Evolutionary conservation across 2,329 filamentous ascomycete species (phyloP), one percentile per base, ranked within the genome.

Genomic region (Fusarium compactum): DNA sequence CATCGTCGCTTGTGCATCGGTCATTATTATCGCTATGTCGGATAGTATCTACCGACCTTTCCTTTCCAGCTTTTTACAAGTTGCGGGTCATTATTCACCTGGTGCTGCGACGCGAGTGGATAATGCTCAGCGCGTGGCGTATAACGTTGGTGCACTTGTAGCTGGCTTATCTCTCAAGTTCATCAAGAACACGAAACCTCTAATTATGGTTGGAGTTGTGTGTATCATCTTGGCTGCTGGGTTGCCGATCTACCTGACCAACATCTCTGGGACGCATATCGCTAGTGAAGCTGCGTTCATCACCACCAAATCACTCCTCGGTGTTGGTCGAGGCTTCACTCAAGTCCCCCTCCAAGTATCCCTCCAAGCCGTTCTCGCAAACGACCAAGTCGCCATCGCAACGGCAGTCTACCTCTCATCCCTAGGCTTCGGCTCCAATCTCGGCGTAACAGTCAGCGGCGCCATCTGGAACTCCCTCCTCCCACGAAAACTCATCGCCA

Each of bases 391-490:
- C 0, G 69, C 68, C 4, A 60, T 71, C 3, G 69, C 69, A 0
- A 71, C 69, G 1, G 69, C 69, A 0, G 69, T 72, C 0, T 72
- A 70, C 8, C 62, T 72, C 1, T 72, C 69, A 0, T 72, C 69
- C 0, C 58, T 72, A 0, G 69, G 69, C 0, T 65, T 72, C 2
- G 69, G 69, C 5, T 72, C 69, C 5, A 72, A 72, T 14, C 55
- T 72, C 0, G 69, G 69, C 1, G 54, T 58, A 0, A 72, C 69
- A 1, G 48, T 72, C 20, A 72, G 69, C 2, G 69, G 69, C 0
- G 69, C 66, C 2, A 70, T 72, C 1, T 72, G 69, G 69, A 72
- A 72, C 43, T 72, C 69, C 1, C 45, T 72, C 0, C 58, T 72
- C 3, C 69, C 69, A 0, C 43, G 56, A 1, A 72, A 72, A 0